These are phyloP conservation scores for Pythium brassicae DNA, from an alignment of 352 stramenopile species.

Conservation along the genomic window DNA sequence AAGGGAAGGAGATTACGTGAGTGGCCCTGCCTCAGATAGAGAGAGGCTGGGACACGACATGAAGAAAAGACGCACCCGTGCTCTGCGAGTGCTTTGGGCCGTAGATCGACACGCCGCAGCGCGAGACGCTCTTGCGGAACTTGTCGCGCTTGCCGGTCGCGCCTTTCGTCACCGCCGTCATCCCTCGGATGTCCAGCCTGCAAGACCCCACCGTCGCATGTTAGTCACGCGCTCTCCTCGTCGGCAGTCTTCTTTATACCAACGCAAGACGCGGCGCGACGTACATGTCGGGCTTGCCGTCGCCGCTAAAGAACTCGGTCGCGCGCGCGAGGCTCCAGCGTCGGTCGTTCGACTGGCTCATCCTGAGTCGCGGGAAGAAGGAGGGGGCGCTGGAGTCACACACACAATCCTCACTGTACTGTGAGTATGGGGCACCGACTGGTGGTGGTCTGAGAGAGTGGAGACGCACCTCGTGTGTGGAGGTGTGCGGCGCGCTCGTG, in stretches of 20 bases:
- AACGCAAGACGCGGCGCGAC: neutral
- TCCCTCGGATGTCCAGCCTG: slow-evolving; percentile 83
- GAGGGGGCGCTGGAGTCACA: no score
- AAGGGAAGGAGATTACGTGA: neutral
- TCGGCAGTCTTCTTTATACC: neutral
- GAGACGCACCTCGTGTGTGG: no score
- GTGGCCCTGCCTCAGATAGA: no score
- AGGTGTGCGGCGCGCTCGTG: no score
- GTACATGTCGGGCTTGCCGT: slow-evolving; percentile 86
- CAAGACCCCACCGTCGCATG: neutral
- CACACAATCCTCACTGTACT: no score
- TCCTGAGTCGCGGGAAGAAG: slow-evolving; percentile 7
- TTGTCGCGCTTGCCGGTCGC: slow-evolving; percentile 84
- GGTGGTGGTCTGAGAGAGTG: no score
- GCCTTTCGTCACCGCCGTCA: slow-evolving; percentile 84
- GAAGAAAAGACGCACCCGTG: slow-evolving; percentile 14
- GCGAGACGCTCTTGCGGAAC: slow-evolving; percentile 84
- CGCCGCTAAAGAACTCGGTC: slow-evolving; percentile 85
- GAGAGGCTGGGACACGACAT: neutral
- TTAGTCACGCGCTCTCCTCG: no score
- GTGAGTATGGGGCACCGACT: no score
- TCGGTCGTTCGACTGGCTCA: slow-evolving; percentile 60
- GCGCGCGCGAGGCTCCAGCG: slow-evolving; percentile 83
- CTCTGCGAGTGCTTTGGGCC: slow-evolving; percentile 77
- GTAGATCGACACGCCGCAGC: slow-evolving; percentile 84